Conservation (phyloP, 441 rosid genomes). For the Croton laevigatus region DNA sequence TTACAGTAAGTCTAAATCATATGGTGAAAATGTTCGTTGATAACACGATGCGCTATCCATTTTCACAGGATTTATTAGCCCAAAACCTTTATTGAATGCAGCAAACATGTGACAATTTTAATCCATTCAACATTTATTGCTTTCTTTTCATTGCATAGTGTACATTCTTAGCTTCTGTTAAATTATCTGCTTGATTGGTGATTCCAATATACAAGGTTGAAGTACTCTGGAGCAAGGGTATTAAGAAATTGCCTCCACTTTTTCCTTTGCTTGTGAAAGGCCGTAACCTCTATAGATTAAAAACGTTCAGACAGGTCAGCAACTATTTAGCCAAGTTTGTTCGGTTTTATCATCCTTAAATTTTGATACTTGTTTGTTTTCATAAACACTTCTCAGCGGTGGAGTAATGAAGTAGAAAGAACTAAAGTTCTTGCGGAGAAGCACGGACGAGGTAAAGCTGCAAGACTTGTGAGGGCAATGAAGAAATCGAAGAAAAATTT, state of each 20-base stretch:
- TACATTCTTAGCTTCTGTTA: not conserved
- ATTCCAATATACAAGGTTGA: conserved; percentile 44
- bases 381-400: conserved; percentile 29
- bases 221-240: conserved; percentile 63
- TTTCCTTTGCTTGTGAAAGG: conserved; percentile 65
- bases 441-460: conserved; percentile 55
- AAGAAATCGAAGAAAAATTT: conserved; percentile 32
- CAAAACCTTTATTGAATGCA: not conserved
- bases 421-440: conserved; percentile 50
- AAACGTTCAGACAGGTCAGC: conserved; percentile 51
- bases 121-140: not conserved
- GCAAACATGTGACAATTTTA: not conserved
- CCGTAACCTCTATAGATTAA: conserved; percentile 56
- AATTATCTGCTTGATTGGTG: conserved; percentile 13
- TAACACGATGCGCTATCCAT: not conserved
- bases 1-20: conserved; percentile 40
- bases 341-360: not conserved
- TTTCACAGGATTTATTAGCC: not conserved
- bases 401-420: conserved; percentile 53
- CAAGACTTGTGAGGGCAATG: conserved; percentile 44
- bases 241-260: conserved; percentile 45
- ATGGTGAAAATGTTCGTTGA: conserved; percentile 2
- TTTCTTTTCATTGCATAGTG: not conserved
- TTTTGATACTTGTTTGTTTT: conserved; percentile 14
- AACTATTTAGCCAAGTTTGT: conserved; percentile 8